These are phyloP conservation scores for Aspergillus aculeatus DNA, from an alignment of 2,329 filamentous ascomycete genomes.

Conservation along the genomic window DNA sequence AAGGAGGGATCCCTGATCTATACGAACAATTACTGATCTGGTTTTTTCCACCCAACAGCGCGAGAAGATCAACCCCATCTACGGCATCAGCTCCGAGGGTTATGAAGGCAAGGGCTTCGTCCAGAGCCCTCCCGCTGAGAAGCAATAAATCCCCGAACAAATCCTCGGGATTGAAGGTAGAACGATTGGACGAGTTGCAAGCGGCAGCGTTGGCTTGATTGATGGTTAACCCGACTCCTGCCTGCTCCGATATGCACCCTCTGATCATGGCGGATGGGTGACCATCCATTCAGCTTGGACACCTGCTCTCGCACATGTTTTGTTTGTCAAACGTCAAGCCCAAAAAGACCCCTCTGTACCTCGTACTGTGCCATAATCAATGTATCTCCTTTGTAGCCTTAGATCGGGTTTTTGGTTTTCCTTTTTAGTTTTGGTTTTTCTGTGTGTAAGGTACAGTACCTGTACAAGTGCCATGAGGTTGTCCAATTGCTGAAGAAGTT, in stretches of 20 bases:
- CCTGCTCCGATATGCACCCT: slow-evolving; percentile 9
- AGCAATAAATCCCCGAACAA: slow-evolving; percentile 29
- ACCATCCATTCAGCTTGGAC: slow-evolving; percentile 15
- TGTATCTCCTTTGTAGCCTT: slow-evolving; percentile 45
- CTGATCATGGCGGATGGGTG: slow-evolving; percentile 19
- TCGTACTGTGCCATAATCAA: slow-evolving; percentile 47
- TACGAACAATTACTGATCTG: slow-evolving; percentile 18
- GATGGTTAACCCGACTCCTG: slow-evolving; percentile 2
- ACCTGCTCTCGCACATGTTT: slow-evolving; percentile 25
- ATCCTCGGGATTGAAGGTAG: slow-evolving; percentile 26
- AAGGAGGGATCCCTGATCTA: not conserved
- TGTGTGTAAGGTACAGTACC: not conserved
- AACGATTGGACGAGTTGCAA: slow-evolving; percentile 21
- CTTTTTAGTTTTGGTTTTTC: not conserved
- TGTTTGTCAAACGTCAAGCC: slow-evolving; percentile 29
- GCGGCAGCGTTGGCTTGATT: slow-evolving; percentile 12
- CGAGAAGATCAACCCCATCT: slow-evolving; percentile 84
- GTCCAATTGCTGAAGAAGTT: too few species aligned
- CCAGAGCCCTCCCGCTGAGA: slow-evolving; percentile 57
- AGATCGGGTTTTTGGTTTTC: slow-evolving; percentile 27
- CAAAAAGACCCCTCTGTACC: slow-evolving; percentile 38
- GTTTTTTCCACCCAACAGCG: slow-evolving; percentile 50
- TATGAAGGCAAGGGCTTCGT: slow-evolving; percentile 78
- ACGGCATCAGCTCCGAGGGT: slow-evolving; percentile 74
- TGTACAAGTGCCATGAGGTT: not conserved